Evolutionary conservation across 176 grass and related monocot genomes (phyloP), one percentile per base, ranked within the genome.

Genomic region (Carex parvula): DNA sequence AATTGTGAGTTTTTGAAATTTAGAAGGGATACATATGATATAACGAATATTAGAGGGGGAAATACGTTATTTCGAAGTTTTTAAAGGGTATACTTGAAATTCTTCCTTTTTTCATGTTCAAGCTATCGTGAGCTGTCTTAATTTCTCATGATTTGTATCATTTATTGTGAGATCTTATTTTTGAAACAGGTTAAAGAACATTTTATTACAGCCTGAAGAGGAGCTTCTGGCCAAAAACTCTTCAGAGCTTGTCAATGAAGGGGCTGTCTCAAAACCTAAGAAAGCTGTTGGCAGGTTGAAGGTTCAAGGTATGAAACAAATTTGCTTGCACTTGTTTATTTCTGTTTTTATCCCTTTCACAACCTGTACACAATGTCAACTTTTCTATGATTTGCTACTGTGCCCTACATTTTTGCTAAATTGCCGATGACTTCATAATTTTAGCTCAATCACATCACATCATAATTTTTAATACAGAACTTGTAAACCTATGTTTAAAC

Each of bases 201-300:
- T 99, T 48, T 86, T 99, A 60, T 87, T 99, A 81, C 96, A 92
- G 87, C 93, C 96, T 33, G 96, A 99, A 82, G 96, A 99, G 73
- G 96, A 99, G 69, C 89, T 99, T 61, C 88, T 99, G 55, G 86
- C 91, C 57, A 93, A 93, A 79, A 89, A 83, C 0, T 89, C 93
- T 55, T 88, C 96, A 44, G 90, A 95, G 79, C 93, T 92, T 88
- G 89, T 89, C 66, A 94, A 84, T 53, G 91, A 92, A 92, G 96
- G 96, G 53, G 84, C 89, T 79, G 88, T 89, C 24, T 83, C 93
- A 53, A 99, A 99, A 72, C 96, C 93, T 59, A 99, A 90, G 87
- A 99, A 94, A 87, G 89, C 89, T 72, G 93, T 95, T 58, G 96
- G 96, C 81, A 95, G 93, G 89, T 92, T 99, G 91, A 99, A 99